Base-by-base conservation (phyloP, 2,329 filamentous ascomycete species). In the Plectosphaerella plurivora region DNA sequence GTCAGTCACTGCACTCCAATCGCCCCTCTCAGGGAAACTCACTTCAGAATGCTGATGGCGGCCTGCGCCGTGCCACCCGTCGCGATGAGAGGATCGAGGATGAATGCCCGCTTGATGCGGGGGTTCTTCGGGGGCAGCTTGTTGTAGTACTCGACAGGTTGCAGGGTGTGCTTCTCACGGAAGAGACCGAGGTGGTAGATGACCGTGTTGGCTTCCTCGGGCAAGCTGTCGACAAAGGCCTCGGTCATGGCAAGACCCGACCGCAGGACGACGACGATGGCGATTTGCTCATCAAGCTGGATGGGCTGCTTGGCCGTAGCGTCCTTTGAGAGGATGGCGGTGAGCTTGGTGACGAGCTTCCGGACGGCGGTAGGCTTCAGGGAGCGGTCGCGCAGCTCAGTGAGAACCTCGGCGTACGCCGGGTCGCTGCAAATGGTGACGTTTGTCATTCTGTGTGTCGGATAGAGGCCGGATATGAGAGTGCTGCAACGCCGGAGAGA, bases 61-160 rank as follows among this genome's bases (percentile, higher is more conserved):
- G 84, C 84, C 47, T 77, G 78, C 1, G 81, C 77, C 0, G 85
- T 88, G 0, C 80, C 82, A n/a, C 85, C 85, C 0, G 85, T 88
- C 0, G 85, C 85, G 55, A 88, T 83, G 51, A 88, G 74, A 0
- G 85, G 85, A 60, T 88, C 85, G 10, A 87, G 72, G 15, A 88
- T 70, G 56, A 87, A 83, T 8, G 84, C 85, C 62, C 78, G 77
- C 65, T 77, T 82, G 18, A 60, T 56, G 1, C 50, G 55, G 15
- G 57, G 49, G 9, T 50, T 49, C 44, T 54, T 60, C 12, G 49
- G 55, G 24, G 83, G 82, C 33, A 87, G 74, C 64, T 86, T 86
- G 69, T 87, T 87, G 73, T 87, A 87, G 74, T 87, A 87, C 67
- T 86, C 84, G 39, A 87, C 82, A 1, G 84, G 82, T 59, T 84